Evolutionary conservation across 768 basidiomycete species (phyloP), one percentile per base, ranked within the genome.

Genomic region (Udeniomyces megalosporus): DNA sequence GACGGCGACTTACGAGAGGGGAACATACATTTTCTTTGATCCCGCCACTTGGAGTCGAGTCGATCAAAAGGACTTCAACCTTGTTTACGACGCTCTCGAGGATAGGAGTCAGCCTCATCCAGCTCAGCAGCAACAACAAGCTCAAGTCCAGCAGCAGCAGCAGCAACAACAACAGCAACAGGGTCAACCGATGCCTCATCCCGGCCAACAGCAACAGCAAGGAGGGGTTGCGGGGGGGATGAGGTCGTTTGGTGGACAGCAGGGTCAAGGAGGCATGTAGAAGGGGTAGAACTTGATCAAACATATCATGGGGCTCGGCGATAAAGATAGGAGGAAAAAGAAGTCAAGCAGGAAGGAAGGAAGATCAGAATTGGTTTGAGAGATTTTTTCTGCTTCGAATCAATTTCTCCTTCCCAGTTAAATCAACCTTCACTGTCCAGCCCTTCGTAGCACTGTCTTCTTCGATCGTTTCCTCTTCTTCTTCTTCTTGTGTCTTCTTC

Each of bases 1-100:
- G 69, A 70, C 68, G 35, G 64, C 67, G 12, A 86, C 54, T 82
- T 75, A 86, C 69, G 88, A 95, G 74, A 82, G 85, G 67, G 90
- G 91, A 29, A 81, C 83, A 58, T 93, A 92, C 76, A 86, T 88
- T 53, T 86, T 82, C 77, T 92, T 89, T 51, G 64, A 66, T 29
- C 62, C 62, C 15, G 45, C 52, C 8, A 58, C 62, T 22, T 64
- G 62, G 62, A 31, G 26, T 4, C 56, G 62, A 10, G 57, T 64
- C 57, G 62, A 64, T 28, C 62, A 64, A 38, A 64, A 64, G 62
- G 62, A 64, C 58, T 64, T 64, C 22, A 58, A 50, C 50, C 56
- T 64, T 32, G 52, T 42, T 3, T 64, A 64, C 58, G 62, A 64
- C 26, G 58, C 52, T 7, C 51, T 64, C 31, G 62, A 64, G 52